These are phyloP conservation scores for Amaranthus palmeri DNA, from an alignment of 148 eudicot species.

Conservation along the genomic window DNA sequence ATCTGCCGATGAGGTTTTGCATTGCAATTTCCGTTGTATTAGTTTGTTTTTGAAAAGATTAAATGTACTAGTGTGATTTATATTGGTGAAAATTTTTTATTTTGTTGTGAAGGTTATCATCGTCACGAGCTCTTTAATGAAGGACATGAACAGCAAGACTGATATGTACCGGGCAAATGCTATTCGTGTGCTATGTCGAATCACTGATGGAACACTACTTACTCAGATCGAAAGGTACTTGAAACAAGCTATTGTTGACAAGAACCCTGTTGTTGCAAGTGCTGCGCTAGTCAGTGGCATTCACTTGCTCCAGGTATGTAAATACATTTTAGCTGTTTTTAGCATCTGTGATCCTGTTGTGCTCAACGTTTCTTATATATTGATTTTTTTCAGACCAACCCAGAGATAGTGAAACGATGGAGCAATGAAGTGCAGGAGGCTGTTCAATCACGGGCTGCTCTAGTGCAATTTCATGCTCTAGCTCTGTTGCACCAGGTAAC, in stretches of 20 bases:
- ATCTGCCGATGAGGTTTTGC: constrained; percentile 79
- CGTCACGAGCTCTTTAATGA: constrained; percentile 93
- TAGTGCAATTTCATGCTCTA: constrained; percentile 96
- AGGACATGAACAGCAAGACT: constrained; percentile 98
- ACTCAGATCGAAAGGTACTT: constrained; percentile 98
- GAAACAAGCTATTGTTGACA: constrained; percentile 94
- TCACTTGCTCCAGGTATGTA: constrained; percentile 83
- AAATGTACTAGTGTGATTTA: constrained; percentile 9
- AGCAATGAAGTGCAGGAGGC: constrained; percentile 99
- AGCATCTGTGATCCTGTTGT: neutral
- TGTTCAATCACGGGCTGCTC: constrained; percentile 93
- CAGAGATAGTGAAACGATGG: constrained; percentile 97
- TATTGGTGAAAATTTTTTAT: constrained; percentile 19
- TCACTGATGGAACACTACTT: constrained; percentile 85
- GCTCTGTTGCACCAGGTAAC: constrained; percentile 88
- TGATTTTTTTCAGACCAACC: constrained; percentile 61
- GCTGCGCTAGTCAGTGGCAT: constrained; percentile 96
- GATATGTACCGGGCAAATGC: constrained; percentile 98
- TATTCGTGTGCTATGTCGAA: constrained; percentile 87
- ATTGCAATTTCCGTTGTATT: constrained; percentile 3
- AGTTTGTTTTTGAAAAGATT: neutral
- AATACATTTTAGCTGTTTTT: neutral
- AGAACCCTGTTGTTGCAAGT: constrained; percentile 98
- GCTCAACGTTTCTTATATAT: constrained; percentile 1
- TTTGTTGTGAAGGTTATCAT: constrained; percentile 60